Evolutionary conservation across 345 rosid species (phyloP).

Genomic region (Barbarea vulgaris): DNA sequence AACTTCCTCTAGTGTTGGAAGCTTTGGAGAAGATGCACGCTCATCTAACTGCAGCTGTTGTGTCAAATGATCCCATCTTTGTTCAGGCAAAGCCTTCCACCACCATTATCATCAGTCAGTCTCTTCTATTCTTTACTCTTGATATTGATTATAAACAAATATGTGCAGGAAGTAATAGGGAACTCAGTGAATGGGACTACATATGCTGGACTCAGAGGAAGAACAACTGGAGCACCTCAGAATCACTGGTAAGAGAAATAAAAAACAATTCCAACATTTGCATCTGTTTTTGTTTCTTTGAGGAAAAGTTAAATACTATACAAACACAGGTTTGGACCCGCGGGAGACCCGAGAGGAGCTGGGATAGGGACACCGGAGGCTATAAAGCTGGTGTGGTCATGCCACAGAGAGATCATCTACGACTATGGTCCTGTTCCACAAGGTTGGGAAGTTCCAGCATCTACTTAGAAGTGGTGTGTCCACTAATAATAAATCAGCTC

Average conservation of each 20-base stretch:
- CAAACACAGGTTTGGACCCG: constrained; percentile 85
- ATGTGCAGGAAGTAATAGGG: constrained; percentile 81
- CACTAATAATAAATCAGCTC: neutral
- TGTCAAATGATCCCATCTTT: constrained; percentile 85
- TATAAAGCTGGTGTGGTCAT: constrained; percentile 95
- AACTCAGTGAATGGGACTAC: constrained; percentile 92
- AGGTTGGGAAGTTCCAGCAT: constrained; percentile 76
- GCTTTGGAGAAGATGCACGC: constrained; percentile 96
- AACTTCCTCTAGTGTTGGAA: constrained; percentile 77
- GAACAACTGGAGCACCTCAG: constrained; percentile 99
- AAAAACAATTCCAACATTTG: neutral
- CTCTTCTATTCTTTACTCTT: neutral
- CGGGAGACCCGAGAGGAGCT: constrained; percentile 98
- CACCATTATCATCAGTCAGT: neutral
- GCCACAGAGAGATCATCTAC: constrained; percentile 93
- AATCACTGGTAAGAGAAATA: constrained; percentile 73
- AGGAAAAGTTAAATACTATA: neutral
- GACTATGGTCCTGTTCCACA: constrained; percentile 81
- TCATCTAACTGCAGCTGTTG: constrained; percentile 94
- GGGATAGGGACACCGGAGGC: constrained; percentile 99
- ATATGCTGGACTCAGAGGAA: constrained; percentile 91
- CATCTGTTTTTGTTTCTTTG: neutral
- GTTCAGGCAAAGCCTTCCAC: constrained; percentile 62
- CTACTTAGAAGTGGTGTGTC: constrained; percentile 50
- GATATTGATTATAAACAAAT: constrained; percentile 13